These are phyloP conservation scores for Curvularia eragrostidis DNA, from an alignment of 2,329 filamentous ascomycete genomes.

Conservation along the genomic window DNA sequence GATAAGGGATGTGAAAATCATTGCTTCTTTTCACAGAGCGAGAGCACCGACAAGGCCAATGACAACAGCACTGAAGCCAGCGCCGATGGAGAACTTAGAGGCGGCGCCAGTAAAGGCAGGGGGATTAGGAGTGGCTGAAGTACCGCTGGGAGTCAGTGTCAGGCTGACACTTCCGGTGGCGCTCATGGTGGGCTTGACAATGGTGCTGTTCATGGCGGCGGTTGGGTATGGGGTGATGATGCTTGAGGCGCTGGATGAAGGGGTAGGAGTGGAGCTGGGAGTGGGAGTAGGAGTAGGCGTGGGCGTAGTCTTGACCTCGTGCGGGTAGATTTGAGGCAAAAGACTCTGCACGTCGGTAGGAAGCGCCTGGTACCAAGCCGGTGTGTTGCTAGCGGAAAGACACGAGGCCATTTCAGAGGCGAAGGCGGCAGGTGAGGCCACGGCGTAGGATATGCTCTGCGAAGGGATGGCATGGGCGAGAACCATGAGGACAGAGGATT, in stretches of 20 bases:
- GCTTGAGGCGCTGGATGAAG: slow-evolving; percentile 5
- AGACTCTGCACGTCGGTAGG: slow-evolving; percentile 55
- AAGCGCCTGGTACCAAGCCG: slow-evolving; percentile 55
- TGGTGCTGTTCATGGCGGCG: slow-evolving; percentile 9
- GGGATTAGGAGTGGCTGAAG: slow-evolving; percentile 13
- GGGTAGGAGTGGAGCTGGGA: slow-evolving; percentile 1
- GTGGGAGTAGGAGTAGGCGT: slow-evolving; percentile 17
- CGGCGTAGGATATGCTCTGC: slow-evolving; percentile 49
- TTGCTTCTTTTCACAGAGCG: slow-evolving; percentile 48
- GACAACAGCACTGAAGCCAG: slow-evolving; percentile 49
- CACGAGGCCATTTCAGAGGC: slow-evolving; percentile 52
- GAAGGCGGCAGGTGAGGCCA: slow-evolving; percentile 53
- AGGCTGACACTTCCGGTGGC: slow-evolving; percentile 18
- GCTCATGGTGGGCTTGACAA: slow-evolving; percentile 15
- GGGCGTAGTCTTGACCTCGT: slow-evolving; percentile 24
- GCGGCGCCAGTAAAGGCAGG: slow-evolving; percentile 32
- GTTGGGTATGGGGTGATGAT: slow-evolving; percentile 8
- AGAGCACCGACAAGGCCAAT: slow-evolving; percentile 54
- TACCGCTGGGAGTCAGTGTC: slow-evolving; percentile 8
- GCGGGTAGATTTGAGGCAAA: slow-evolving; percentile 48
- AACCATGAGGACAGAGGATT: slow-evolving; percentile 51
- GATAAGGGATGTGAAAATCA: too few species aligned
- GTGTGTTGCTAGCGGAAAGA: slow-evolving; percentile 53
- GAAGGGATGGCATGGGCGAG: slow-evolving; percentile 56
- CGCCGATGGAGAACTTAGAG: slow-evolving; percentile 48